Evolutionary conservation across 768 basidiomycete genomes (phyloP).

Genomic region (Rhodocollybia butyracea): DNA sequence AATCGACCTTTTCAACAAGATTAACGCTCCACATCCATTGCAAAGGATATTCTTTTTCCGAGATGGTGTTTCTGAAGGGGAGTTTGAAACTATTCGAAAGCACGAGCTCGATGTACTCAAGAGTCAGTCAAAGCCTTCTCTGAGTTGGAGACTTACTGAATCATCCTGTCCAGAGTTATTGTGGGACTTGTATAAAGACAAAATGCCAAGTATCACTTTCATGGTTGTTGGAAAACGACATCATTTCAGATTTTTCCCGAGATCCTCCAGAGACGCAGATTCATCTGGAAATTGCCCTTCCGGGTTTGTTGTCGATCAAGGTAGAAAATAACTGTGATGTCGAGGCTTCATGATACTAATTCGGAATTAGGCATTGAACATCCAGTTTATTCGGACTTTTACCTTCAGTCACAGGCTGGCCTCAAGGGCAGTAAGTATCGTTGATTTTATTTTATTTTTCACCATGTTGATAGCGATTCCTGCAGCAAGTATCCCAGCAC

Average conservation of each 20-base stretch:
- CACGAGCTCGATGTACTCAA: conserved; percentile 18
- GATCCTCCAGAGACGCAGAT: conserved; percentile 33
- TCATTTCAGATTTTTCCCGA: conserved; percentile 56
- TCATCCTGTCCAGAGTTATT: not conserved
- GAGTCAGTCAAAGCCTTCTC: conserved; percentile 7
- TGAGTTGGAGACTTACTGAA: no score
- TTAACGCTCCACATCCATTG: conserved; percentile 9
- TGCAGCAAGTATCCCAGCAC: conserved; percentile 52
- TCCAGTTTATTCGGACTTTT: conserved; percentile 59
- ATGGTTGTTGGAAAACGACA: conserved; percentile 60
- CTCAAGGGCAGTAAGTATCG: conserved; percentile 43
- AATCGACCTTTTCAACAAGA: not conserved
- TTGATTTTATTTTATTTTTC: not conserved
- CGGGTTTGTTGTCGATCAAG: conserved; percentile 58
- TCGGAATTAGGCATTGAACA: conserved; percentile 41
- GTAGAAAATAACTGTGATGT: conserved; percentile 5
- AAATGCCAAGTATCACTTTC: conserved; percentile 45
- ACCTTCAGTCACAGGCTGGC: conserved; percentile 56
- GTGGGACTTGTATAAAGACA: conserved; percentile 28
- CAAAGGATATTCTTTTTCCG: conserved; percentile 22
- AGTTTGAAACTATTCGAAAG: conserved; percentile 21
- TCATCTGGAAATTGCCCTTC: conserved; percentile 57
- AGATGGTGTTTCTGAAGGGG: conserved; percentile 32
- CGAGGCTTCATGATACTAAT: conserved; percentile 11
- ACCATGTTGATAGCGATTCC: not conserved